These are phyloP conservation scores for Medakamo hakoo DNA, from an alignment of 139 green algal genomes.

Conservation along the genomic window DNA sequence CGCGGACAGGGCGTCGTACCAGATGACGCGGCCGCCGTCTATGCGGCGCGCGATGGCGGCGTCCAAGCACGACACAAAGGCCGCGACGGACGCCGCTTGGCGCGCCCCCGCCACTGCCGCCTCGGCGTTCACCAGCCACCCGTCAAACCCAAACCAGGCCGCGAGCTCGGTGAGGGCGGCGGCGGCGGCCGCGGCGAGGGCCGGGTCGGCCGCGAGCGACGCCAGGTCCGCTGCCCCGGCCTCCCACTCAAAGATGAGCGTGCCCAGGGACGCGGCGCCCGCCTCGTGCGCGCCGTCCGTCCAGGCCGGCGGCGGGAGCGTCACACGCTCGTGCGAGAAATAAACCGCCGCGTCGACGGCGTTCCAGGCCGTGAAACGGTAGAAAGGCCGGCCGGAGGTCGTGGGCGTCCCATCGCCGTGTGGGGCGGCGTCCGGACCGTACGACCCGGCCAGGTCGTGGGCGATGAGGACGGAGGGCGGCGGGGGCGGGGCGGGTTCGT, in stretches of 20 bases:
- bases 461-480: neutral
- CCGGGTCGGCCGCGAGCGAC: too few relatives aligned
- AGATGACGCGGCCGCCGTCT: neutral
- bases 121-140: neutral
- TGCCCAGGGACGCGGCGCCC: neutral
- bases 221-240: neutral
- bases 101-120: neutral
- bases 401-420: neutral
- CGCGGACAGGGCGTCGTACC: neutral
- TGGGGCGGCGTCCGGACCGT: neutral
- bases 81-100: neutral
- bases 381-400: neutral
- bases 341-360: neutral
- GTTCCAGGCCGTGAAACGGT: neutral
- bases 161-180: neutral
- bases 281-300: neutral
- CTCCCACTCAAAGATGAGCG: neutral
- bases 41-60: neutral
- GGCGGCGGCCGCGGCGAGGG: too few relatives aligned
- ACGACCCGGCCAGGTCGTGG: neutral
- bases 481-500: neutral
- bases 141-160: neutral
- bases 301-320: neutral
- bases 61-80: neutral
- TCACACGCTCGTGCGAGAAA: neutral